Base-by-base conservation (phyloP, 2,329 filamentous ascomycete species). In the Exophiala viscosa region DNA sequence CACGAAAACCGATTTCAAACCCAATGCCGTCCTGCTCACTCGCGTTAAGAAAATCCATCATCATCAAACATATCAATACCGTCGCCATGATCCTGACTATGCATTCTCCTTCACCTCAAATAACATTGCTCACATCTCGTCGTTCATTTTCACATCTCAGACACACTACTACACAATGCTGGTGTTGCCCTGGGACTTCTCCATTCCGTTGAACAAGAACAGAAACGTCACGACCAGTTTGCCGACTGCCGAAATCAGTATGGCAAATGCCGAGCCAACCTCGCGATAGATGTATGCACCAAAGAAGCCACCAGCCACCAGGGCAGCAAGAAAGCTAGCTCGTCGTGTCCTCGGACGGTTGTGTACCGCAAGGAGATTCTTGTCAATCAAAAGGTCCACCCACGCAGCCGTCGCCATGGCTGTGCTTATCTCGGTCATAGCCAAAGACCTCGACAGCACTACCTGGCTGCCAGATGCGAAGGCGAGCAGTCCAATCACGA, bases 341-440 rank as follows among this genome's bases (percentile, higher is more conserved):
- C 80, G 67, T 4, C 80, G 68, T 33, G 76, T 80, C 13, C 80
- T 67, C 2, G 75, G 69, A 13, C 76, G 68, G 60, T 84, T 84
- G 11, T 69, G 60, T 7, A 66, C 7, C 3, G 63, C 66, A 14
- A 81, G 73, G 44, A 84, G 66, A 5, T 69, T 69, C 28, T 72
- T 71, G 62, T 85, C 82, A 48, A 83, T 78, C 46, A 82, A 65
- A 49, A 84, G 62, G 61, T 85, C 81, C 1, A 85, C 71, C 74
- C 79, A 84, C 1, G 82, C 81, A 0, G 82, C 80, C 4, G 82
- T 85, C 0, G 80, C 81, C 80, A 84, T 84, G 20, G 82, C 81
- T 0, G 82, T 85, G 52, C 74, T 82, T 61, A 85, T 84, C 64
- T 85, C 82, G 0, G 78, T 78, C 67, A 83, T 77, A 41, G 72